Percentiles rank a stretch among this genome's conserved stretches.
phyloP scores from a whole-genome alignment of 1,139 yeast genomes.

The Pichia sorboxylosa region DNA sequence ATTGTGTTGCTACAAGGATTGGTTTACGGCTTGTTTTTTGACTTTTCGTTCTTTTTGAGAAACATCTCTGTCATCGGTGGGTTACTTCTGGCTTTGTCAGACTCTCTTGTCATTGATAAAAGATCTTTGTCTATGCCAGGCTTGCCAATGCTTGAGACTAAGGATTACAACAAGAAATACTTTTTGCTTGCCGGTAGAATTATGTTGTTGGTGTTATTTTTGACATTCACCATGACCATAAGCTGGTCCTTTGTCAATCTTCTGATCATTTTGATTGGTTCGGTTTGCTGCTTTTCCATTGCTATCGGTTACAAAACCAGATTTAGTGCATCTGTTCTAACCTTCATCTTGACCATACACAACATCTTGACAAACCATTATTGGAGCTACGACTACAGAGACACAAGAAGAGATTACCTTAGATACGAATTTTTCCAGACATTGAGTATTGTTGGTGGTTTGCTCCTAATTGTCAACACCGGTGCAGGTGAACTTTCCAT shows the following conservation, averaged over 20 bases:
- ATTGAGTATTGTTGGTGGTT: slow-evolving; percentile 88
- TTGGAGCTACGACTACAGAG: slow-evolving; percentile 66
- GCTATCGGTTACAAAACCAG: slow-evolving; percentile 91
- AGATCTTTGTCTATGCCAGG: slow-evolving; percentile 74
- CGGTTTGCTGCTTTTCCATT: slow-evolving; percentile 63
- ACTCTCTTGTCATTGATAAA: slow-evolving; percentile 74
- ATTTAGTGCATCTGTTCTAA: slow-evolving; percentile 72
- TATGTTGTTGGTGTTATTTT: slow-evolving; percentile 70
- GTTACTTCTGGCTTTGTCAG: slow-evolving; percentile 75
- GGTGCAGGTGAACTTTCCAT: slow-evolving; percentile 94
- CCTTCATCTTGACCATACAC: slow-evolving; percentile 61
- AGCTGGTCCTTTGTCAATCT: slow-evolving; percentile 61
- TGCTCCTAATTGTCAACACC: slow-evolving; percentile 79
- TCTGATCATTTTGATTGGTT: slow-evolving; percentile 58
- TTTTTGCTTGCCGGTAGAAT: slow-evolving; percentile 82
- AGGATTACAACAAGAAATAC: slow-evolving; percentile 67
- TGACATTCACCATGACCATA: slow-evolving; percentile 75
- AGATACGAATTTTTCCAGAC: slow-evolving; percentile 94
- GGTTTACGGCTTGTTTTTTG: slow-evolving; percentile 79
- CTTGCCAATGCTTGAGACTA: slow-evolving; percentile 74
- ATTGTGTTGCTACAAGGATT: slow-evolving; percentile 81
- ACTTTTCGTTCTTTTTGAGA: slow-evolving; percentile 70
- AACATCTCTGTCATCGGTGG: slow-evolving; percentile 92
- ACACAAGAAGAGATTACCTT: slow-evolving; percentile 77
- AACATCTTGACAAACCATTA: slow-evolving; percentile 77